Evolutionary conservation across 345 rosid genomes (phyloP), one percentile per base, ranked within the genome.

Genomic region (Turritis glabra): DNA sequence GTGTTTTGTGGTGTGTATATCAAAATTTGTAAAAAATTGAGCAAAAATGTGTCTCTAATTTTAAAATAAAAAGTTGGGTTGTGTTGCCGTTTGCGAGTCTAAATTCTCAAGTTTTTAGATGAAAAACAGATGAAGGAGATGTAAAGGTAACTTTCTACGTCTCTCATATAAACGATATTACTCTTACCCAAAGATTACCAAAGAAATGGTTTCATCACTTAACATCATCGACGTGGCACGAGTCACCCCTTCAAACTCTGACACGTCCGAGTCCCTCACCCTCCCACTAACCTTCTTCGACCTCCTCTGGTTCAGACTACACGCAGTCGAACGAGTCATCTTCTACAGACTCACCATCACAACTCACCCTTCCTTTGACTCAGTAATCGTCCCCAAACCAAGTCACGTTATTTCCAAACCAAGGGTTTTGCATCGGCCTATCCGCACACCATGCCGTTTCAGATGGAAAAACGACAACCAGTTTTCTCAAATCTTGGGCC

Each of bases 201-300:
- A 54, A 70, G 3, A 51, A 29, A 74, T 74, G 78, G 7, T 7
- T 56, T 47, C 67, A 25, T 25, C 67, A 17, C 51, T 56, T 33
- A 13, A n/a, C 3, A 13, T 68, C 15, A 75, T 81, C 23, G 79
- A 81, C 6, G 69, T 69, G 6, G 8, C 48, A 46, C 73, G 65
- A 63, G 67, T 79, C 64, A 33, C 46, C 0, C 84, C 86, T 8
- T 33, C 60, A 52, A 52, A 32, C 32, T 37, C 67, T 9, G 47
- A 60, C 38, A 68, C 66, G 71, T 40, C 62, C 62, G 55, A 78
- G 22, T 62, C 81, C 19, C 25, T 74, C 32, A 59, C 72, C 13
- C 55, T 84, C 11, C 78, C 80, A 1, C 72, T 80, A 58, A 73
- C 85, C 13, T 64, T 25, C 67, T 74, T 73, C 32, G 85, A 82